Percentiles rank a stretch among this genome's conserved stretches.
These are phyloP conservation scores for Phytopythium aichiense DNA, from an alignment of 352 stramenopile species.

Conservation along the genomic window DNA sequence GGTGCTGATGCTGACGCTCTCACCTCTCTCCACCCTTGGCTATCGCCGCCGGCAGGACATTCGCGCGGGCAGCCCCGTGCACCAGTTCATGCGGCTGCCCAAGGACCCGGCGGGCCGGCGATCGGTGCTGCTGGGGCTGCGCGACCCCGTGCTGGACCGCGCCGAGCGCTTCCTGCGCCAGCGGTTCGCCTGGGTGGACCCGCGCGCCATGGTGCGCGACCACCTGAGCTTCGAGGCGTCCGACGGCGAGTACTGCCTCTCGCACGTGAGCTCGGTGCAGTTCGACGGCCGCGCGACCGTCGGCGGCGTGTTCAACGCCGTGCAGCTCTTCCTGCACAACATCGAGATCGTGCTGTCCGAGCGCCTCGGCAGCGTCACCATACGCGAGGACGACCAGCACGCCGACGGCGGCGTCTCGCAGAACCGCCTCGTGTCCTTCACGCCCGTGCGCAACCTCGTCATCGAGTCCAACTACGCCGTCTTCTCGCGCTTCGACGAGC, in stretches of 20 bases:
- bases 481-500: conserved; percentile 33
- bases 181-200: conserved; percentile 24
- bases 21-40: background rate
- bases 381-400: conserved; percentile 25
- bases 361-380: conserved; percentile 19
- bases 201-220: conserved; percentile 11
- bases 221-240: conserved; percentile 15
- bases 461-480: conserved; percentile 47
- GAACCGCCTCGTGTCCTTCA: conserved; percentile 21
- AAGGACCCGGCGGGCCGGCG: conserved; percentile 14
- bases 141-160: conserved; percentile 23
- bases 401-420: conserved; percentile 16
- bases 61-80: conserved; percentile 9
- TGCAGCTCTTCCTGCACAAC: conserved; percentile 15
- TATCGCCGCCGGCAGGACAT: background rate
- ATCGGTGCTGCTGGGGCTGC: conserved; percentile 17
- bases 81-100: conserved; percentile 24
- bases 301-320: conserved; percentile 20
- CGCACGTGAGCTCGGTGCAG: conserved; percentile 31
- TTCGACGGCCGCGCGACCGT: conserved; percentile 11
- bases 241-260: conserved; percentile 24
- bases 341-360: conserved; percentile 30
- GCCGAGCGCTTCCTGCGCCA: conserved; percentile 23
- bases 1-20: background rate
- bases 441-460: conserved; percentile 18